These are phyloP conservation scores for Umbilicaria muhlenbergii DNA, from an alignment of 495 filamentous ascomycete species.

Conservation along the genomic window DNA sequence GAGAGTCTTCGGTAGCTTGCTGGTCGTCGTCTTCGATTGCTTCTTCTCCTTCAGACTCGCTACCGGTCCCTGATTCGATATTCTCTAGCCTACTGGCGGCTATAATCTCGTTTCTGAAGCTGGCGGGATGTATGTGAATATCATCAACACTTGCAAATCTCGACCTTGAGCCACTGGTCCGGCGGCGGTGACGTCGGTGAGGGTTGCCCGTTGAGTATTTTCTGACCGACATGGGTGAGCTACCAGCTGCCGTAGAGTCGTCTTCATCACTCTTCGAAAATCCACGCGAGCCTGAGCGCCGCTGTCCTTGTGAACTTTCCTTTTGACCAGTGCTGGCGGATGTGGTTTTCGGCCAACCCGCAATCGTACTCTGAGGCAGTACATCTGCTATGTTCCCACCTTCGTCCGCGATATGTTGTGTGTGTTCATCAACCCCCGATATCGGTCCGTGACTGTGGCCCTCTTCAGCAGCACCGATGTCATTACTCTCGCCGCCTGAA, in stretches of 20 bases:
- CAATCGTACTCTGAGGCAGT: conserved; percentile 18
- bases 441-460: conserved; percentile 21
- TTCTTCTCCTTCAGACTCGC: conserved; percentile 32
- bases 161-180: conserved; percentile 35
- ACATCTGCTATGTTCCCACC: conserved; percentile 32
- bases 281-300: neutral
- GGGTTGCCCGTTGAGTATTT: conserved; percentile 16
- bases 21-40: conserved; percentile 24
- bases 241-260: conserved; percentile 16
- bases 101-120: conserved; percentile 82
- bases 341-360: conserved; percentile 20
- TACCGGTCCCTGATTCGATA: conserved; percentile 38
- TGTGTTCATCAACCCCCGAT: conserved; percentile 3
- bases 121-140: conserved; percentile 76
- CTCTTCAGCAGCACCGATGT: conserved; percentile 27
- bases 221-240: conserved; percentile 16
- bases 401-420: conserved; percentile 23
- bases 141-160: conserved; percentile 47
- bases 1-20: conserved; percentile 27
- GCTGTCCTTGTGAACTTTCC: conserved; percentile 22
- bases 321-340: conserved; percentile 26
- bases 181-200: conserved; percentile 32
- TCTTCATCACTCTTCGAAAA: conserved; percentile 11
- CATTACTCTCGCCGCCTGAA: conserved; percentile 21
- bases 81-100: conserved; percentile 46